A percentile compares a stretch with the other conserved stretches of the same genome.
Conservation (phyloP, 345 rosid species). For the Viola odorata region DNA sequence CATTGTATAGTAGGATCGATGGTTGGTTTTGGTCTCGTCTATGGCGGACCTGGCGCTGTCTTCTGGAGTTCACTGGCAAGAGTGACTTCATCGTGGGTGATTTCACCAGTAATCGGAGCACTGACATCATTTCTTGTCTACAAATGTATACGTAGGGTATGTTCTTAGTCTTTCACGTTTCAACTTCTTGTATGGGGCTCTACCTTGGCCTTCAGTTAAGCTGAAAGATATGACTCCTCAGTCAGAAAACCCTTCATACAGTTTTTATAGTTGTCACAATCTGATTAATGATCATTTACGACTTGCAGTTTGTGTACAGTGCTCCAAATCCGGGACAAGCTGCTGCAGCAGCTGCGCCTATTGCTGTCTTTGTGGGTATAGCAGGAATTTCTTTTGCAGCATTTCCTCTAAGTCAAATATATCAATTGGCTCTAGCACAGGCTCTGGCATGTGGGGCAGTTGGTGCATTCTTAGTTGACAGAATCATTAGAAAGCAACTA, state of each 20-base stretch:
- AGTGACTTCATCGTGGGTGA: slow-evolving; percentile 92
- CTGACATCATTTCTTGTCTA: slow-evolving; percentile 78
- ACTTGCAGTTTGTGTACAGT: slow-evolving; percentile 80
- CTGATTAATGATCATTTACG: background rate
- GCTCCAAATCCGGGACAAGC: slow-evolving; percentile 97
- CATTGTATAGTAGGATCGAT: slow-evolving; percentile 95
- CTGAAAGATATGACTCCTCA: background rate
- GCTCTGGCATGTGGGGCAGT: slow-evolving; percentile 75
- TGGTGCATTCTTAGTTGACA: slow-evolving; percentile 66
- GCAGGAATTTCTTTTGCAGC: slow-evolving; percentile 83
- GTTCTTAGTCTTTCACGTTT: slow-evolving; percentile 21
- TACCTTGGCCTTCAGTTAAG: background rate
- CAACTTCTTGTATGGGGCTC: background rate
- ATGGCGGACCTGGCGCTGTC: slow-evolving; percentile 92
- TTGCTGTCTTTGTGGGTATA: slow-evolving; percentile 73
- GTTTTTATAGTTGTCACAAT: slow-evolving; percentile 3
- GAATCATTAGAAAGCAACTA: slow-evolving; percentile 66
- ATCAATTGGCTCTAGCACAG: slow-evolving; percentile 55
- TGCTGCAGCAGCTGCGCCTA: slow-evolving; percentile 78
- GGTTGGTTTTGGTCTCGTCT: slow-evolving; percentile 94
- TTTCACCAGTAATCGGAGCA: slow-evolving; percentile 88
- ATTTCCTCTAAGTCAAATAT: slow-evolving; percentile 67
- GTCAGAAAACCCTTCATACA: background rate
- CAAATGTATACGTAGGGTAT: slow-evolving; percentile 94
- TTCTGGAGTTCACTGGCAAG: slow-evolving; percentile 92